A percentile compares a stretch with the other conserved stretches of the same genome.
Conservation (phyloP, 352 stramenopile genomes). For the Phytophthora europaea region DNA sequence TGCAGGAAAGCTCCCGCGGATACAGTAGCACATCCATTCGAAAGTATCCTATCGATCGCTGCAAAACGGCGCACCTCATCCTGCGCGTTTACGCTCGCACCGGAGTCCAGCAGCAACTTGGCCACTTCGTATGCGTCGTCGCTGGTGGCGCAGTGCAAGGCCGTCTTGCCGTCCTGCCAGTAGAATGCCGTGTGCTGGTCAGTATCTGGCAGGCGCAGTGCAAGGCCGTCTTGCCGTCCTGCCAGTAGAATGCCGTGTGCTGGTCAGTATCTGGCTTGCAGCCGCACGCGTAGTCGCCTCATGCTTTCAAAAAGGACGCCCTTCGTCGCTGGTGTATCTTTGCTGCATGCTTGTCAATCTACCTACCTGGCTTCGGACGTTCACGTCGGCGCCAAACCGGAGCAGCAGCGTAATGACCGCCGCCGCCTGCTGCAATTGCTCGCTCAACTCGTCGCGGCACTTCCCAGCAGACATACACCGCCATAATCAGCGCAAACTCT, state of each 20-base stretch:
- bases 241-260: background rate
- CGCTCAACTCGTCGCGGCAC: constrained; percentile 26
- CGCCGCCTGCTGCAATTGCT: constrained; percentile 9
- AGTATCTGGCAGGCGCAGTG: constrained; percentile 14
- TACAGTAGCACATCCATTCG: background rate
- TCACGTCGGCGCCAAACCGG: constrained; percentile 7
- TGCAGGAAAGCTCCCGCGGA: background rate
- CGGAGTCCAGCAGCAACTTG: constrained; percentile 27
- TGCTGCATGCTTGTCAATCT: background rate
- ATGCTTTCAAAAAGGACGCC: background rate
- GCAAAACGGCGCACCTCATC: constrained; percentile 28
- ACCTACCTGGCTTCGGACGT: constrained; percentile 10
- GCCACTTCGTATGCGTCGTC: constrained; percentile 34
- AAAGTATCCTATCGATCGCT: constrained; percentile 4
- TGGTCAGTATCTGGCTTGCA: background rate
- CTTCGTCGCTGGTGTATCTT: background rate
- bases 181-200: background rate
- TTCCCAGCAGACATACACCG: background rate
- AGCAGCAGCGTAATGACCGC: constrained; percentile 6
- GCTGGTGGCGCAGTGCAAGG: constrained; percentile 28
- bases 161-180: constrained; percentile 29
- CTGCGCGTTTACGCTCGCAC: constrained; percentile 16
- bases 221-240: constrained; percentile 20
- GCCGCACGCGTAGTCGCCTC: background rate
- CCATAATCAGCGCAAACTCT: background rate